Evolutionary conservation across 768 basidiomycete species (phyloP).

Genomic region (Crassisporium funariophilum): DNA sequence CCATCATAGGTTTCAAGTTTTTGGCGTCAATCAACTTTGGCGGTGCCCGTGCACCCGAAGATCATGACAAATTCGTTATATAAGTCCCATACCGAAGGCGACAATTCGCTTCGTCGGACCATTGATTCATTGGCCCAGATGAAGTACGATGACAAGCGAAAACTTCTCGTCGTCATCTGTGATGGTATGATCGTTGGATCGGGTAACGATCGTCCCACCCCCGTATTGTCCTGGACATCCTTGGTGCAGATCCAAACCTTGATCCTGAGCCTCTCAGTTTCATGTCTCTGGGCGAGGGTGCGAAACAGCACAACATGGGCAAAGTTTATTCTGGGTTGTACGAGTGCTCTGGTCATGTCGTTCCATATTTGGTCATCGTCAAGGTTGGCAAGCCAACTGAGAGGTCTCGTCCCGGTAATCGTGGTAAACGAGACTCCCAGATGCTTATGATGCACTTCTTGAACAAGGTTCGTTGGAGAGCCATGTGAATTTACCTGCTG

Average conservation of each 20-base stretch:
- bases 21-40: constrained; percentile 87
- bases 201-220: constrained; percentile 95
- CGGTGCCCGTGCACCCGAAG: constrained; percentile 80
- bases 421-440: constrained; percentile 98
- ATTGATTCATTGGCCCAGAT: constrained; percentile 93
- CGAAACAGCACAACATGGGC: constrained; percentile 97
- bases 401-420: constrained; percentile 90
- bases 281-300: constrained; percentile 90
- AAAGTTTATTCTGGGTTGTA: constrained; percentile 97
- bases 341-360: constrained; percentile 92
- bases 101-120: constrained; percentile 78
- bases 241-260: constrained; percentile 89
- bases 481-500: not conserved
- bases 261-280: constrained; percentile 97
- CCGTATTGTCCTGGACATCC: constrained; percentile 93
- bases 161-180: constrained; percentile 89
- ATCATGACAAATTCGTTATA: constrained; percentile 96
- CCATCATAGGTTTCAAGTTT: constrained; percentile 96
- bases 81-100: constrained; percentile 99
- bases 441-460: constrained; percentile 96
- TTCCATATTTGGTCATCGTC: constrained; percentile 90
- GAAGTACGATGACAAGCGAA: constrained; percentile 98
- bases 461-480: constrained; percentile 88
- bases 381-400: constrained; percentile 97
- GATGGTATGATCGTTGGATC: constrained; percentile 98